Evolutionary conservation across 352 stramenopile genomes (phyloP).

Genomic region (Thalassiosira oceanica): DNA sequence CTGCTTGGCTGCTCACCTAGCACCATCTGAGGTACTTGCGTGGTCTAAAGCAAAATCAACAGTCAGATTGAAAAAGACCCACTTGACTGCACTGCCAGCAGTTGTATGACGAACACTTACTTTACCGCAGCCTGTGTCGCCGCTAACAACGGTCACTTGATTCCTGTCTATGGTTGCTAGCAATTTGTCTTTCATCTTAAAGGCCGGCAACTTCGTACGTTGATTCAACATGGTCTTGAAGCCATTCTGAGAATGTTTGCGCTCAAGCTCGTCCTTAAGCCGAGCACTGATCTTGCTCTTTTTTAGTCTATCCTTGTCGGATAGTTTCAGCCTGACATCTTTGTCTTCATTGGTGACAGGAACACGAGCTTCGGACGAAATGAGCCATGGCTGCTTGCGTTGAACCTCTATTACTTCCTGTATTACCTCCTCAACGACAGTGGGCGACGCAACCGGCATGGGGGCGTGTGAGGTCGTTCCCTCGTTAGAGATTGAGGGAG

Average conservation of each 20-base stretch:
- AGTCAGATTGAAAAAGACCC: neutral
- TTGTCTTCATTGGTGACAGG: conserved; percentile 21
- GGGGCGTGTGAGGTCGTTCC: conserved; percentile 35
- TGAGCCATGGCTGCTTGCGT: conserved; percentile 71
- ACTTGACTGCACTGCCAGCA: neutral
- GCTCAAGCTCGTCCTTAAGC: conserved; percentile 43
- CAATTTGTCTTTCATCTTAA: conserved; percentile 45
- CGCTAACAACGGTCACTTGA: conserved; percentile 63
- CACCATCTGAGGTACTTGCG: conserved; percentile 52
- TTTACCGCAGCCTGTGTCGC: conserved; percentile 56
- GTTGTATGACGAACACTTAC: conserved; percentile 9
- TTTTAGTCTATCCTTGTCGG: conserved; percentile 20
- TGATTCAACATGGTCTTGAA: conserved; percentile 53
- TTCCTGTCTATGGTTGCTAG: conserved; percentile 36
- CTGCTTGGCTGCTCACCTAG: too few species aligned
- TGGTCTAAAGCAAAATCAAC: conserved; percentile 7
- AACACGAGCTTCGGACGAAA: conserved; percentile 66
- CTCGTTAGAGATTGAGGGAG: conserved; percentile 11
- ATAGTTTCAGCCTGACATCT: neutral
- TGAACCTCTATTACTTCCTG: conserved; percentile 57
- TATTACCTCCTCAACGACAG: conserved; percentile 57
- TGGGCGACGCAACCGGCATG: conserved; percentile 56
- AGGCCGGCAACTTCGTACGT: conserved; percentile 34
- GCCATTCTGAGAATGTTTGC: conserved; percentile 38
- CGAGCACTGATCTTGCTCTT: conserved; percentile 44